These are phyloP conservation scores for Panicum virgatum DNA, from an alignment of 202 grass and related monocot species.

Conservation along the genomic window DNA sequence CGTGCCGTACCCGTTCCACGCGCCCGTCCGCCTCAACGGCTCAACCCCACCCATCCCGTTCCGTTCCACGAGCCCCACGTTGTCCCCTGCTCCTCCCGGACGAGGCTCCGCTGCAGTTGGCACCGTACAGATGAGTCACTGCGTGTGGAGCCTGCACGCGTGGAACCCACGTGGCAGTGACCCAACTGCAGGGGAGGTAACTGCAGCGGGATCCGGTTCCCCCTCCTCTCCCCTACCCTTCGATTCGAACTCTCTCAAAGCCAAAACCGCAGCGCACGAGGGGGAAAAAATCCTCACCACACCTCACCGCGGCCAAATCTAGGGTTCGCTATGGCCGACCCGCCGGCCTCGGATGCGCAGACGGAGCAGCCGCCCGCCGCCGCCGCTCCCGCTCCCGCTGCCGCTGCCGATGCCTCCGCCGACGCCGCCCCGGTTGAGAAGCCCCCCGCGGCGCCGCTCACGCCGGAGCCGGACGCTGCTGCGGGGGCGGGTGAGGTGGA, in stretches of 20 bases:
- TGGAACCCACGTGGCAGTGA: no score
- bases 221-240: neutral
- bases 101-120: no score
- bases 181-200: no score
- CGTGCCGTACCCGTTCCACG: constrained; percentile 19
- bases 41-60: neutral
- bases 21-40: neutral
- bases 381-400: constrained; percentile 33
- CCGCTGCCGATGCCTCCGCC: neutral
- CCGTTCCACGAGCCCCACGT: constrained; percentile 22
- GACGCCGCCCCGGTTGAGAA: constrained; percentile 9
- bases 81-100: constrained; percentile 3
- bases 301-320: constrained; percentile 47
- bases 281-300: constrained; percentile 24
- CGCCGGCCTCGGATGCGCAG: constrained; percentile 27
- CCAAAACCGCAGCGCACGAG: constrained; percentile 20
- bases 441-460: constrained; percentile 47
- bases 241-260: constrained; percentile 43
- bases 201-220: no score
- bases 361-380: neutral
- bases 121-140: no score
- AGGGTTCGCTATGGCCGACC: constrained; percentile 61
- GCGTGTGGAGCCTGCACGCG: no score
- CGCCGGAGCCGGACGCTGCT: constrained; percentile 56
- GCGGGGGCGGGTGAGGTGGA: constrained; percentile 11